Evolutionary conservation across 805 yeast genomes (phyloP).

Genomic region (Candida peoriensis): DNA sequence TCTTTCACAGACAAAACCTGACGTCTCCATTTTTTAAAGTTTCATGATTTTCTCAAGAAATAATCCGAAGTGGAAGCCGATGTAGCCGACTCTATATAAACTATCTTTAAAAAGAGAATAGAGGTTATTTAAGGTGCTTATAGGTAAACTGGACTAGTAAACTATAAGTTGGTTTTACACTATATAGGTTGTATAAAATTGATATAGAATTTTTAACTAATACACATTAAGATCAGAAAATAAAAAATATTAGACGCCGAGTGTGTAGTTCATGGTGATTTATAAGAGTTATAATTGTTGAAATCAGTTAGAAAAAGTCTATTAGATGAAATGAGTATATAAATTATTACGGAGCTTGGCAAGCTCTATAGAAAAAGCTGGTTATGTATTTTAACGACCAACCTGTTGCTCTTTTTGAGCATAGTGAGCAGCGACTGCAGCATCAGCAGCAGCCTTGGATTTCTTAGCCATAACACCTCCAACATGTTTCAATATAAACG

Average conservation of each 20-base stretch:
- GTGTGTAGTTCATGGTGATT: not conserved
- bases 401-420: not conserved
- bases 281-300: not conserved
- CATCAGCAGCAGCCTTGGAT: slow-evolving; percentile 12
- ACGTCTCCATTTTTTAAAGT: not conserved
- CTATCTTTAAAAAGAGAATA: too few relatives aligned
- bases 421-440: slow-evolving; percentile 1
- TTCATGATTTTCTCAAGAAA: not conserved
- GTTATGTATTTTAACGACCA: not conserved
- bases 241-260: not conserved
- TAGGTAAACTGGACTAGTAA: too few relatives aligned
- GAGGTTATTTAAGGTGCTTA: too few relatives aligned
- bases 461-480: slow-evolving; percentile 31
- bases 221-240: too few relatives aligned
- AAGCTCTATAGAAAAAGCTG: not conserved
- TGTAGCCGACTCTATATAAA: too few relatives aligned
- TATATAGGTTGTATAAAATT: too few relatives aligned
- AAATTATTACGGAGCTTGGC: not conserved
- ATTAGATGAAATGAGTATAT: not conserved
- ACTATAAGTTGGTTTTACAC: too few relatives aligned
- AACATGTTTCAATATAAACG: slow-evolving; percentile 39
- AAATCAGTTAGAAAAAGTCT: not conserved
- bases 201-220: too few relatives aligned
- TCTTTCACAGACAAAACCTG: not conserved
- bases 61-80: too few relatives aligned